Evolutionary conservation across 371 early-diverging fungal species (phyloP), one percentile per base, ranked within the genome.

Genomic region (Furculomyces boomerangus): DNA sequence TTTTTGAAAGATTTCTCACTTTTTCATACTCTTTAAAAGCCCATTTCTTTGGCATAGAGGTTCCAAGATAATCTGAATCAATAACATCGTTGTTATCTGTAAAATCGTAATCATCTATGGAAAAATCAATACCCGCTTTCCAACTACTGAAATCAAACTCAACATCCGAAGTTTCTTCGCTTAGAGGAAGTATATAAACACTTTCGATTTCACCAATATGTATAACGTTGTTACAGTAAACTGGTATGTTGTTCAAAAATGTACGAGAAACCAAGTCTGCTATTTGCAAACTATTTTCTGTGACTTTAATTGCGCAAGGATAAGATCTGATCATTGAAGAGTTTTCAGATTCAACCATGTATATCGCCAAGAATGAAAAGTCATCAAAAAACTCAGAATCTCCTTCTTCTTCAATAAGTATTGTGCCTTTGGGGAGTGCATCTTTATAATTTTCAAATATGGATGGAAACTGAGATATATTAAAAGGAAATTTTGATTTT

Each of bases 221-320:
- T n/a, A 39, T n/a, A 14, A 39, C 39, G 13, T 39, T 13, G 39
- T 39, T 39, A n/a, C 39, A 39, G 39, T n/a, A 39, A 13, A 39
- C 39, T n/a, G 39, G 39, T 39, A 39, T 14, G 14, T 13, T 39
- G 39, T n/a, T n/a, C 39, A 39, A n/a, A 39, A 39, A 39, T n/a
- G n/a, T 39, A 13, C 39, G 14, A 14, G 39, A 13, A 13, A 14
- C 14, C 13, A 41, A n/a, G 39, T 39, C 39, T 39, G 65, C 79
- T 20, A 93, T 73, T 65, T 91, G 88, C 25, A 94, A 76, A 18
- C 77, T 78, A 41, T 92, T 89, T 2, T 76, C 65, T 10, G 81
- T 76, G 51, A 94, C 75, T 62, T 86, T 86, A 63, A 94, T 74
- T 31, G 78, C 79, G 30, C 90, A 85, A 2, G 88, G 88, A 10